Base-by-base conservation (phyloP, 2,329 filamentous ascomycete species). In the Endothia cerciana region DNA sequence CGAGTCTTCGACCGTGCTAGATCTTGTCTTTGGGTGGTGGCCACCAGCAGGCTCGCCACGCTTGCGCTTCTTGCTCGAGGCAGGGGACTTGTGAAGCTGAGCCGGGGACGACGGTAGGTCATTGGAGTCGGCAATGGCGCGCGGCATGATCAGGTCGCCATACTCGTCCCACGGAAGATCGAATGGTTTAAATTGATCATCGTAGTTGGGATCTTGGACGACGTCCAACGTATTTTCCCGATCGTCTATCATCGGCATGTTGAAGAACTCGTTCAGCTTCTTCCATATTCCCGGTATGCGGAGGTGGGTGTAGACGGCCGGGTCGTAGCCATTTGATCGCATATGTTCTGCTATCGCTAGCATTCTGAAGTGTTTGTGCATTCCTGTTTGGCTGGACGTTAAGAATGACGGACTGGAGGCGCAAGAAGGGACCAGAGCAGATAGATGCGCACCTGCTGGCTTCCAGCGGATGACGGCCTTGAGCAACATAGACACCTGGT, bases 401-500 rank as follows among this genome's bases (percentile, higher is more conserved):
- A 63, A 51, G 33, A 41, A 62, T 5, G 45, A 49, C 65, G 55
- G 68, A 62, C 63, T 51, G 25, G 22, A 4, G 43, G 36, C 51
- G 40, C 56, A n/a, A 38, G 17, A 30, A 59, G 13, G 11, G 10
- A 17, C 19, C 25, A 22, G 17, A 30, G 25, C 30, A 22, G 36
- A 19, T 38, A 19, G 57, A 15, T 43, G 51, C 71, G 22, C 75
- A 92, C 93, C 94, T 49, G 94, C 94, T n/a, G 95, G 95, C 76
- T 99, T 99, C 91, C 92, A 97, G 74, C 89, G 87, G 70, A 98
- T 94, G 71, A 98, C 90, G 62, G 89, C 93, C 76, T 97, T 97
- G 80, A 97, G 93, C 0, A 99, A 84, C 49, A 93, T 94, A 1
- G 92, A 93, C 71, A 97, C 91, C 77, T 99, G 95, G 74, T 97